Conservation (phyloP, 2,329 filamentous ascomycete species). For the Aspergillus eucalypticola region DNA sequence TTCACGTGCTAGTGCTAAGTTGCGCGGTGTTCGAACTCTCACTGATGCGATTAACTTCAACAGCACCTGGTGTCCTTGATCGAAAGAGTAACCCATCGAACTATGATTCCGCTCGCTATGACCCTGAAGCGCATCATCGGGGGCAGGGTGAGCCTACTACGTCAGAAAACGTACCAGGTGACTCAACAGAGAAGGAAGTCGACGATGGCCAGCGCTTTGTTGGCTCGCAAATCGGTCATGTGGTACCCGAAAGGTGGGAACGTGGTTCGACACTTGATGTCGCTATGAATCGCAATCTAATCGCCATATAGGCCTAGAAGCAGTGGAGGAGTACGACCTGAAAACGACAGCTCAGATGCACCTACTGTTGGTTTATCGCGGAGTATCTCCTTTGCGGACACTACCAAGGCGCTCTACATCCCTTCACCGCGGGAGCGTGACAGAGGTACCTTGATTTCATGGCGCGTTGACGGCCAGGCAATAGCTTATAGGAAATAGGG, state of each 20-base stretch:
- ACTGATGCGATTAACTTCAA: not conserved
- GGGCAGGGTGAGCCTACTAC: not conserved
- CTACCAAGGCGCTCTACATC: slow-evolving; percentile 28
- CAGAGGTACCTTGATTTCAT: slow-evolving; percentile 16
- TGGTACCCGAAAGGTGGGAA: not conserved
- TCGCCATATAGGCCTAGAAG: not conserved
- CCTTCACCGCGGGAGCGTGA: slow-evolving; percentile 27
- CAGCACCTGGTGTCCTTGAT: slow-evolving; percentile 15
- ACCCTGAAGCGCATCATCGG: slow-evolving; percentile 12
- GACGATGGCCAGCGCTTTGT: not conserved
- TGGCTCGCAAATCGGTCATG: not conserved
- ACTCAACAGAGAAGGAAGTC: not conserved
- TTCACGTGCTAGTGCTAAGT: not conserved
- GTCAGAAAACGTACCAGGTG: not conserved
- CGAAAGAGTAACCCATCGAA: not conserved
- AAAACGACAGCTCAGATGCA: not conserved
- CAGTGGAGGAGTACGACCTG: not conserved
- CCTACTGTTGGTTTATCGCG: not conserved
- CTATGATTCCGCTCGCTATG: not conserved
- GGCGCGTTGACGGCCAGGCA: not conserved
- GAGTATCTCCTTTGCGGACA: slow-evolving; percentile 17
- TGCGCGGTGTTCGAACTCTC: not conserved
- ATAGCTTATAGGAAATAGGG: slow-evolving; percentile 20
- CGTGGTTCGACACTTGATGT: not conserved
- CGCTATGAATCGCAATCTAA: not conserved